These are phyloP conservation scores for Penicillium arizonense DNA, from an alignment of 495 filamentous ascomycete species.

Conservation along the genomic window DNA sequence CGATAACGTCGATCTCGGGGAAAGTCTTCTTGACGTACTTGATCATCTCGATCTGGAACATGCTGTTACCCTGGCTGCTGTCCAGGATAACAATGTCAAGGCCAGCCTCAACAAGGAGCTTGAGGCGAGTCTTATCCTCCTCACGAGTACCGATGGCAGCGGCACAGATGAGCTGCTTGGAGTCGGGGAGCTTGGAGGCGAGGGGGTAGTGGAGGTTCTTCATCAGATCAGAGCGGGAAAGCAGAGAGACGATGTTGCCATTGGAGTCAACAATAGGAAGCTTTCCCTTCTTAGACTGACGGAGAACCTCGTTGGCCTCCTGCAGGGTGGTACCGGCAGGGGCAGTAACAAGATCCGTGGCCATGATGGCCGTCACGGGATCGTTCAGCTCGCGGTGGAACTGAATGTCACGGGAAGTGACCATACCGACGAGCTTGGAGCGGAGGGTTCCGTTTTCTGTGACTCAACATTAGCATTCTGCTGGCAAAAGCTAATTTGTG, in stretches of 20 bases:
- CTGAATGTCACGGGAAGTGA: constrained; percentile 96
- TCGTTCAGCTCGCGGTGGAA: constrained; percentile 72
- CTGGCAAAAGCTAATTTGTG: constrained; percentile 28
- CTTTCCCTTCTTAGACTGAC: constrained; percentile 98
- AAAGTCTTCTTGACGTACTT: constrained; percentile 86
- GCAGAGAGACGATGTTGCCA: constrained; percentile 88
- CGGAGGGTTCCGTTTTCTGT: constrained; percentile 88
- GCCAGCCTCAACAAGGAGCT: constrained; percentile 87
- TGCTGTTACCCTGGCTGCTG: constrained; percentile 93
- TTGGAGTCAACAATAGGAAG: constrained; percentile 88
- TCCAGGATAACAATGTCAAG: constrained; percentile 95
- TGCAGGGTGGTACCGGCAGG: constrained; percentile 76
- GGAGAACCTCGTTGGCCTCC: constrained; percentile 91
- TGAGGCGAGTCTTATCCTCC: constrained; percentile 83
- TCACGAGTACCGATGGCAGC: constrained; percentile 94
- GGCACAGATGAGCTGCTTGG: constrained; percentile 95
- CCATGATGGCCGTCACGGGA: constrained; percentile 89
- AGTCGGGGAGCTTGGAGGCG: constrained; percentile 93
- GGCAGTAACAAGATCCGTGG: constrained; percentile 91
- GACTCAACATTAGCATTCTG: constrained; percentile 24
- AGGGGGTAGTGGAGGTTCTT: constrained; percentile 98
- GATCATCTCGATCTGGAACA: constrained; percentile 97
- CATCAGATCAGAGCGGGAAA: constrained; percentile 95
- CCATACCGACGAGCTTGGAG: constrained; percentile 93
- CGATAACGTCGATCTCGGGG: constrained; percentile 89